Evolutionary conservation across 352 stramenopile species (phyloP).

Genomic region (Pythium brachiatum): DNA sequence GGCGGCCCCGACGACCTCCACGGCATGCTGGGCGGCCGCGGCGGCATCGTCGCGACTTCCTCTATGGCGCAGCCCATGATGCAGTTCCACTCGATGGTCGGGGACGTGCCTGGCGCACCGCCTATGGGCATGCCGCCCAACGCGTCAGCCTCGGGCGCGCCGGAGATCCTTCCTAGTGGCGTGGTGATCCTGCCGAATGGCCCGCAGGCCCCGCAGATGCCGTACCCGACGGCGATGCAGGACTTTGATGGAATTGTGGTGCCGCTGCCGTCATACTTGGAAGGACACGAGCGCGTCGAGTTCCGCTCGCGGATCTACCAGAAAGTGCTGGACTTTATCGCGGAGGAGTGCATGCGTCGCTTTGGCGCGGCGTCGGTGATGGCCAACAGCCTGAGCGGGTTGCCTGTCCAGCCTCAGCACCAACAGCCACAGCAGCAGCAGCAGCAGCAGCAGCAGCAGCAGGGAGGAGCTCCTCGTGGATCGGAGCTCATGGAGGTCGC

Average conservation of each 20-base stretch:
- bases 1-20: slow-evolving; percentile 10
- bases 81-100: slow-evolving; percentile 20
- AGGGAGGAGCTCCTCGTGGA: neutral
- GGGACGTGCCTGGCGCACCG: slow-evolving; percentile 5
- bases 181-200: slow-evolving; percentile 48
- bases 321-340: slow-evolving; percentile 83
- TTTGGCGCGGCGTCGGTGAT: slow-evolving; percentile 21
- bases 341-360: slow-evolving; percentile 70
- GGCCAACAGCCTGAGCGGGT: neutral
- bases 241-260: slow-evolving; percentile 83
- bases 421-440: neutral
- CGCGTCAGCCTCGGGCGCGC: neutral
- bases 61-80: slow-evolving; percentile 21
- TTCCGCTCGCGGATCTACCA: slow-evolving; percentile 80
- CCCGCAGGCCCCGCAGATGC: slow-evolving; percentile 50
- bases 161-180: slow-evolving; percentile 28
- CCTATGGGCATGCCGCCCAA: neutral
- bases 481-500: neutral
- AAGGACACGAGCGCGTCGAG: slow-evolving; percentile 66
- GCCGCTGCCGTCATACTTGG: slow-evolving; percentile 68
- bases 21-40: slow-evolving; percentile 13
- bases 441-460: neutral
- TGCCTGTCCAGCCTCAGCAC: neutral
- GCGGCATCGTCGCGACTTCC: slow-evolving; percentile 16
- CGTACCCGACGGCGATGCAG: slow-evolving; percentile 54